Base-by-base conservation (phyloP, 2,329 filamentous ascomycete genomes). In the Cladosporium velox region DNA sequence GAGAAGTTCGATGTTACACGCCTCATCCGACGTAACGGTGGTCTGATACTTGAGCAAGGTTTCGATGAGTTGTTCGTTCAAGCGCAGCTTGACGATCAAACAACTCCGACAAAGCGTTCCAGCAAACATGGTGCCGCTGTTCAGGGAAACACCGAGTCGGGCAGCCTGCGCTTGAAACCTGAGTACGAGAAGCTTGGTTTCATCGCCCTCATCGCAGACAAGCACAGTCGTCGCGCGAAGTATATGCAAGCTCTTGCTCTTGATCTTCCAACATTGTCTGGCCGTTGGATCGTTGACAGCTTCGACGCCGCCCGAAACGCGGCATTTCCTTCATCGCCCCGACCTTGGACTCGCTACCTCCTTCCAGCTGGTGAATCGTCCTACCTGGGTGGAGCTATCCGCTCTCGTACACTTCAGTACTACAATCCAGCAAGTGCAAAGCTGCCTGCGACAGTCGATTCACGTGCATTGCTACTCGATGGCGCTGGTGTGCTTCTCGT, bases 231-330 rank as follows among this genome's bases (percentile, higher is more conserved):
- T 57, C 93, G 92, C 69, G 87, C 89, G 59, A 99, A 98, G 76
- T 97, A 95, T 77, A 91, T 98, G 84, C 93, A 98, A 79, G 95
- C 95, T 0, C 85, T 99, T 2, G 93, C 95, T 0, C 85, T 99
- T 0, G 92, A 92, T 0, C 79, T 99, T 0, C 95, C 95, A 0
- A 97, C 93, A 73, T 83, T 99, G 1, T 90, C 92, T 6, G 86
- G 88, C 6, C 88, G 89, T 64, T 99, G 95, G 94, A 82, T 96
- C 58, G 84, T 86, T 30, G 86, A 90, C 59, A 97, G 91, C 68
- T 77, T 94, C 24, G 67, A 71, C 15, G n/a, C 59, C 2, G 32
- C 64, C 12, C 69, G 66, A 57, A 73, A 74, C 34, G 58, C 30
- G 15, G 49, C 26, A 1, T 8, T 51, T 4, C 58, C 44, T 41